Conservation (phyloP, 106 monocot species). For the Ottelia alismoides region DNA sequence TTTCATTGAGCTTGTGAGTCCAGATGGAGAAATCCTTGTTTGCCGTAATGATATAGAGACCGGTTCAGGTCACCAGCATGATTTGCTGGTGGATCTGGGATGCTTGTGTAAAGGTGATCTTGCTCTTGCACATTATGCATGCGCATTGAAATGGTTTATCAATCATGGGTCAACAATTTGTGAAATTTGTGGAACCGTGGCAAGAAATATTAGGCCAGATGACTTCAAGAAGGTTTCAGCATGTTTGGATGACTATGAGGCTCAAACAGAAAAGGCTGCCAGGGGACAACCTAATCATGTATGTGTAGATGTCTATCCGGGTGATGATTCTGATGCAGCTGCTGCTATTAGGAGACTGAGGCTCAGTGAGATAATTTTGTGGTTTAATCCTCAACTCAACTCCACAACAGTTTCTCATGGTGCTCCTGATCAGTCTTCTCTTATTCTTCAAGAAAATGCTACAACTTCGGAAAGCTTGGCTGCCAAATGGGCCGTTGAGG, state of each 20-base stretch:
- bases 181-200: conserved; percentile 83
- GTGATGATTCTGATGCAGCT: conserved; percentile 72
- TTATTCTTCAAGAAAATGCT: conserved; percentile 26
- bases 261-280: conserved; percentile 47
- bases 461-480: conserved; percentile 20
- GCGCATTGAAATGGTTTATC: conserved; percentile 97
- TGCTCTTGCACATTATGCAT: conserved; percentile 85
- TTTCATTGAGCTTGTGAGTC: conserved; percentile 66
- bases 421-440: conserved; percentile 24
- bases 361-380: conserved; percentile 78
- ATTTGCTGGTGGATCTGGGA: conserved; percentile 56
- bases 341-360: conserved; percentile 83
- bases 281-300: conserved; percentile 33
- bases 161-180: conserved; percentile 83
- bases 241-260: conserved; percentile 74
- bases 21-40: conserved; percentile 81
- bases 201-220: conserved; percentile 41
- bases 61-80: conserved; percentile 37
- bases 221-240: conserved; percentile 70
- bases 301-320: conserved; percentile 18
- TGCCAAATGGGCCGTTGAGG: conserved; percentile 49
- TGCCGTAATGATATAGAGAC: conserved; percentile 69
- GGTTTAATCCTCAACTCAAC: conserved; percentile 76
- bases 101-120: conserved; percentile 98
- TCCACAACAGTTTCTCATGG: conserved; percentile 27